Evolutionary conservation across 179 eudicot genomes (phyloP), one percentile per base, ranked within the genome.

Genomic region (Drosera spatulata): DNA sequence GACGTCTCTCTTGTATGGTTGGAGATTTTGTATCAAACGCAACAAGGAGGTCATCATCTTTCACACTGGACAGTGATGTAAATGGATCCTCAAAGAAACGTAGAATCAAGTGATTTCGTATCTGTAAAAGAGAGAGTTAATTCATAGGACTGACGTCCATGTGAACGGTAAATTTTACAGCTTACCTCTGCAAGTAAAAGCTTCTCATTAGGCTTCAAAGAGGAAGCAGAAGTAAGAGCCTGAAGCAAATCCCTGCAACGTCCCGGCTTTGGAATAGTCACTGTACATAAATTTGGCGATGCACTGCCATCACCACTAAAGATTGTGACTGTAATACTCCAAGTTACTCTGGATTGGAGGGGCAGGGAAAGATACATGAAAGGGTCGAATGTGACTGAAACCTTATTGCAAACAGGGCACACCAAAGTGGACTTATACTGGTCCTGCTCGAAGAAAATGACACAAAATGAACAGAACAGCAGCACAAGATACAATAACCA

Each of bases 341-440:
- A 95, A 49, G 90, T 79, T 22, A 74, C 75, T 59, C 95, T 76
- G 38, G 95, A 77, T 73, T 86, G 99, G 63, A 93, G 96, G n/a
- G 99, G 99, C 77, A 93, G 74, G 46, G 99, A 93, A 44, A 93
- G 95, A 65, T 93, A 89, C 99, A 93, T 93, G 84, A 93, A 93
- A 39, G 98, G 98, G 71, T 91, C 98, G 71, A 91, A 91, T 40
- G 98, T 91, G 63, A 91, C 87, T 1, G 99, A 93, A 67, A 89
- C 69, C 77, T 84, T 89, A 15, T 75, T 69, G 39, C 99, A 93
- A 60, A 75, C 83, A 60, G 99, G 96, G 66, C 99, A 93, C 41
- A 89, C 88, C 62, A 93, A 80, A 64, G 96, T 89, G 41, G 99
- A 93, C 81, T 89, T 93, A 82, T 84, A 93, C 72, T 93, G 99